phyloP scores from a whole-genome alignment of 768 basidiomycete genomes.

The Suillus clintonianus region DNA sequence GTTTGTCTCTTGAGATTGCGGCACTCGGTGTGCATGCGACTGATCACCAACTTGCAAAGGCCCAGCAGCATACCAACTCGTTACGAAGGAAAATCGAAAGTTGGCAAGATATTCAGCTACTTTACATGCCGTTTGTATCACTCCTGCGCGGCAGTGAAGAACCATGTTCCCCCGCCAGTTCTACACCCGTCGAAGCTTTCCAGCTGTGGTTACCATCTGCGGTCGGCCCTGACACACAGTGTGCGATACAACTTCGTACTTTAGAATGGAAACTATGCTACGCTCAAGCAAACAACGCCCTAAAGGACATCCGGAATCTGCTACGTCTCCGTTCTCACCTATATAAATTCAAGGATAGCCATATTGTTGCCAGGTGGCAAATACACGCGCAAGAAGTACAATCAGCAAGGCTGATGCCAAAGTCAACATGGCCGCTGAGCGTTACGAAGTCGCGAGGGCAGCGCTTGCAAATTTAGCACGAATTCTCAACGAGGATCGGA shows the following conservation, averaged over 20 bases:
- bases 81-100: neutral
- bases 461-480: neutral
- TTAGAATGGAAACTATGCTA: conserved; percentile 24
- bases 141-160: neutral
- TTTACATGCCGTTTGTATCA: neutral
- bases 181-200: neutral
- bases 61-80: neutral
- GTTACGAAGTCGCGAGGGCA: neutral
- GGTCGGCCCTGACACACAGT: neutral
- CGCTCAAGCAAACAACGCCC: conserved; percentile 19
- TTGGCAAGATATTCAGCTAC: neutral
- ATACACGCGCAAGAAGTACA: neutral
- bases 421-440: neutral
- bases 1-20: neutral
- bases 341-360: conserved; percentile 4
- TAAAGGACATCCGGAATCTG: neutral
- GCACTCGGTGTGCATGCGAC: neutral
- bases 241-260: neutral
- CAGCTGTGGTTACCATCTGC: neutral
- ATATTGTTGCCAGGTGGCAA: conserved; percentile 3
- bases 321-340: neutral
- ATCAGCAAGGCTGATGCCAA: neutral
- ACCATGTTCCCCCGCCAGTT: neutral
- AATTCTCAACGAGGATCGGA: neutral
- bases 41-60: neutral